Evolutionary conservation across 805 yeast species (phyloP), one percentile per base, ranked within the genome.

Genomic region (Candida saitoana): DNA sequence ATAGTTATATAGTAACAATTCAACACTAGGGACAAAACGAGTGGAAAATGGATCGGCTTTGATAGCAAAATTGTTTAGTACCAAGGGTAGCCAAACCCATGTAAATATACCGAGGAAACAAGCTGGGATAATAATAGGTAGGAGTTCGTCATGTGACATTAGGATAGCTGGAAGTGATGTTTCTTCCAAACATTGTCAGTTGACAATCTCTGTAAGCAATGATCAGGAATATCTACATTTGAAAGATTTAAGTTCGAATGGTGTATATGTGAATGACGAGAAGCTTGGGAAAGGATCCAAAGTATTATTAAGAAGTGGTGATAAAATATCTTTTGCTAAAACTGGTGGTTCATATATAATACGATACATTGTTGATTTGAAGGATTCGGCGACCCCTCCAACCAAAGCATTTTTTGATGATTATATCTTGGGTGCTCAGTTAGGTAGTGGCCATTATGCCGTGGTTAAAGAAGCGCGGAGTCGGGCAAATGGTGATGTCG

Each of bases 361-460:
- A 52, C 64, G 78, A 31, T 79, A 77, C 48, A 41, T 44, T 27
- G 52, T 41, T 38, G 67, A 64, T 57, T 42, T 50, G 48, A 50
- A 41, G 38, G 32, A 45, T 42, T n/a, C 48, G 34, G 27, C 41
- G 41, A 37, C 50, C 41, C 46, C 41, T 34, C 45, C 36, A 46
- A 58, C 41, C n/a, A 49, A 46, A 19, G 69, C 83, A 2, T 78
- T 84, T 41, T 77, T 74, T 46, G 85, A 82, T 52, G 73, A 74
- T 43, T 77, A 76, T 50, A 65, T 74, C 5, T 45, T 77, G 15
- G 87, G 86, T 0, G 70, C 67, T 42, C 77, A 80, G 48, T 60
- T 85, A 17, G 93, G 93, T 0, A 64, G 83, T 3, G 93, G 93
- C 0, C 91, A 85, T 60, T 85, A 85, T 53, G 91, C 93, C 0